Evolutionary conservation across 228 moss, liverwort and hornwort genomes (phyloP).

Genomic region (Sphagnum fallax): DNA sequence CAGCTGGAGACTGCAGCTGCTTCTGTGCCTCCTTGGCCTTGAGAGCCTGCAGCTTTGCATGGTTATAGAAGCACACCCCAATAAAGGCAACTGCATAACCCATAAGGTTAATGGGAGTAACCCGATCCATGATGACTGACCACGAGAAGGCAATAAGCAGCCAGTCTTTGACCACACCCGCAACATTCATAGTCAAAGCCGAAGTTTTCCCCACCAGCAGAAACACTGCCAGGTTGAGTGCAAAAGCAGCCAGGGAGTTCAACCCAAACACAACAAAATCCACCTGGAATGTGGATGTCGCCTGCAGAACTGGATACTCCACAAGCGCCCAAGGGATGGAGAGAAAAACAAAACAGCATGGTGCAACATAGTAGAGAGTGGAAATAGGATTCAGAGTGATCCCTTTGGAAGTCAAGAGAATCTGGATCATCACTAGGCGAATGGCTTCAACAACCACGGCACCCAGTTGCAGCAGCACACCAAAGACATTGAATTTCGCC

Average conservation of each 20-base stretch:
- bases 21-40: slow-evolving; percentile 45
- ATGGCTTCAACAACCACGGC: slow-evolving; percentile 52
- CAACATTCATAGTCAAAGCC: slow-evolving; percentile 61
- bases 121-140: slow-evolving; percentile 49
- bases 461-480: slow-evolving; percentile 47
- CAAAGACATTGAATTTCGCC: slow-evolving; percentile 46
- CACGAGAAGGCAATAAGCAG: slow-evolving; percentile 58
- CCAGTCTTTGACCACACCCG: slow-evolving; percentile 62
- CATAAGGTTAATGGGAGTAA: slow-evolving; percentile 44
- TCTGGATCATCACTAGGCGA: slow-evolving; percentile 45
- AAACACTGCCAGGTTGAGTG: slow-evolving; percentile 53
- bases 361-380: slow-evolving; percentile 49
- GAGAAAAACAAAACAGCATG: slow-evolving; percentile 53
- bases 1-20: slow-evolving; percentile 31
- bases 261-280: slow-evolving; percentile 48
- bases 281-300: slow-evolving; percentile 17
- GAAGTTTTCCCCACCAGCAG: slow-evolving; percentile 60
- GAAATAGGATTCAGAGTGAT: slow-evolving; percentile 59
- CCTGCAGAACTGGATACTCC: slow-evolving; percentile 31
- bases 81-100: slow-evolving; percentile 49
- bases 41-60: slow-evolving; percentile 43
- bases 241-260: slow-evolving; percentile 46
- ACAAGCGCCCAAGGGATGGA: slow-evolving; percentile 42
- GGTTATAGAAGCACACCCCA: slow-evolving; percentile 54
- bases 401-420: slow-evolving; percentile 54